Base-by-base conservation (phyloP, 306 rosid genomes). In the Glycine soja region DNA sequence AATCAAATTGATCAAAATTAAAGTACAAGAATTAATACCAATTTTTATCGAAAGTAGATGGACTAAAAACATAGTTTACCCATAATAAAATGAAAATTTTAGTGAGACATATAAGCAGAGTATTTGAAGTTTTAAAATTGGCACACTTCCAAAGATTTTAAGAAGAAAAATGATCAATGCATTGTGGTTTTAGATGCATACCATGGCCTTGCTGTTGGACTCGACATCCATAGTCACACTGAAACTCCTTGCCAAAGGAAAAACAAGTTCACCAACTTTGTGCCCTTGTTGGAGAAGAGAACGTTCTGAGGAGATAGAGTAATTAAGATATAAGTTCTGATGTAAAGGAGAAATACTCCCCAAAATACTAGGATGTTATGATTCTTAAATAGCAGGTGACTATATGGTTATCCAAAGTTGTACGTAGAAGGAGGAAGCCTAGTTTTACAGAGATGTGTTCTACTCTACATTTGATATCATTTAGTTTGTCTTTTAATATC, bases 161-260 rank as follows among this genome's bases (percentile, higher is more conserved):
- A 54, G 18, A 72, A 18, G 38, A 58, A 43, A 77, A 15, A 54
- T 47, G 15, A 32, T 18, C 8, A 36, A 42, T 56, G 63, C 15
- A 0, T 2, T 65, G n/a, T 70, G 68, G 64, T 14, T 71, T 66
- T 56, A 8, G 24, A 82, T 53, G 62, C 80, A 67, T 89, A 94
- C 98, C 76, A 24, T 51, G 76, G 43, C 74, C 24, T 13, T 85
- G 91, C 53, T 85, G 70, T 83, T 78, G 34, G 90, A 59, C 80
- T 92, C 98, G 3, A 92, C 65, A 77, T 89, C 97, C 12, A 76
- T 8, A 63, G 40, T 69, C 5, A 43, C 32, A 81, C 87, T 90
- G 89, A 95, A 95, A 88, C 88, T 92, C 80, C 98, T 90, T 47
- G 98, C 98, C 32, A 95, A 87, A 14, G 98, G 98, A 46, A 95